Evolutionary conservation across 495 filamentous ascomycete genomes (phyloP), one percentile per base, ranked within the genome.

Genomic region (Podospora conica): DNA sequence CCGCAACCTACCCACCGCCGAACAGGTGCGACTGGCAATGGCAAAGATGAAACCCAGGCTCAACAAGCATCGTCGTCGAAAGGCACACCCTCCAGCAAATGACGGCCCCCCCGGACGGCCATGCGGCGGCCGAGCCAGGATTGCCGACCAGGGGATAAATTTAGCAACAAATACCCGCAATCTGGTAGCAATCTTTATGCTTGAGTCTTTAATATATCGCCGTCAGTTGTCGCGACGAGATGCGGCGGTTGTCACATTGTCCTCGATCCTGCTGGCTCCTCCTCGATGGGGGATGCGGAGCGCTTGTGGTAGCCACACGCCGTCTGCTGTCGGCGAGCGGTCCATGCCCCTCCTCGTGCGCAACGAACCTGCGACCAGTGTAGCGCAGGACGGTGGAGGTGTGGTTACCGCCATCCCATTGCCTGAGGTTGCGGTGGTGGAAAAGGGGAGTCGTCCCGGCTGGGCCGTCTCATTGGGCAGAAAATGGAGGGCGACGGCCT

Each of bases 91-190:
- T 64, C 57, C 20, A 48, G 65, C 57, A 57, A 59, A 68, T 68
- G 63, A 65, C 28, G 58, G 53, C 63, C 58, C 40, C 33, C 40
- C 40, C 40, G 40, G 40, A 48, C 40, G 40, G 40, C 40, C 40
- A 48, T 48, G 40, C 61, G 63, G 57, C 58, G 66, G 63, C 22
- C 48, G 28, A 40, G 28, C 66, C 65, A 61, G 66, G 66, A 62
- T 68, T 53, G 56, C 55, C 48, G 62, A 40, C 11, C 53, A 25
- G 24, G 28, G 53, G 62, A 61, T 68, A 68, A 65, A 31, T 68
- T 65, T 68, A 68, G 66, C 63, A 62, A 58, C 63, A 61, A 59
- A 56, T 54, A 58, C 55, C 66, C 63, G 66, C 58, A 62, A 65
- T 68, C 62, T 65, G 58, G 28, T 55, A 28, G 60, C 24, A 60